Conservation (phyloP, 306 rosid species). For the Abrus precatorius region DNA sequence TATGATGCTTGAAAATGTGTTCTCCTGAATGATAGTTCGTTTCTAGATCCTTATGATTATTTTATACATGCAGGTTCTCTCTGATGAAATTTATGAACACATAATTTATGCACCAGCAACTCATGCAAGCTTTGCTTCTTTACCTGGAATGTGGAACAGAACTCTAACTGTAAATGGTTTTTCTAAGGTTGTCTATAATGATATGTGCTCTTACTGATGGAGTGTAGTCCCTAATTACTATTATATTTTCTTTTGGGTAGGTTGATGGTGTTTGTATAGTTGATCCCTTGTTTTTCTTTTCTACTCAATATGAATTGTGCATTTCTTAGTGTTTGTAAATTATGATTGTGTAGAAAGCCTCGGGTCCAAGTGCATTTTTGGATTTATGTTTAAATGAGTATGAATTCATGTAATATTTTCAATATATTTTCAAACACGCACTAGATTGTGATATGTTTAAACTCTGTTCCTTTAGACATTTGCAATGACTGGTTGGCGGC, state of each 20-base stretch:
- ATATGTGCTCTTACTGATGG: background rate
- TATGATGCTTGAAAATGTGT: slow-evolving; percentile 29
- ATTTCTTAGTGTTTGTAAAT: slow-evolving; percentile 20
- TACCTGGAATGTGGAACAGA: slow-evolving; percentile 94
- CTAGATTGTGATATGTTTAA: slow-evolving; percentile 45
- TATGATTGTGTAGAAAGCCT: slow-evolving; percentile 3
- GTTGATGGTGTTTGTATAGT: slow-evolving; percentile 14
- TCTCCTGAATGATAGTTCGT: slow-evolving; percentile 1
- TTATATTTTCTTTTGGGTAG: background rate
- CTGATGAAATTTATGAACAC: slow-evolving; percentile 90
- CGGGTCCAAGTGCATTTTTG: background rate
- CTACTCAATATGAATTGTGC: slow-evolving; percentile 23
- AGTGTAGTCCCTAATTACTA: background rate
- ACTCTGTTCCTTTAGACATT: slow-evolving; percentile 66
- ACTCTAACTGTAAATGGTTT: slow-evolving; percentile 89
- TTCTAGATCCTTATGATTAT: slow-evolving; percentile 35
- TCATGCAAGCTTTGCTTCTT: slow-evolving; percentile 90
- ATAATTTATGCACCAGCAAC: slow-evolving; percentile 87
- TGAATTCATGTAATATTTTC: too few species aligned
- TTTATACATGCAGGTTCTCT: slow-evolving; percentile 70
- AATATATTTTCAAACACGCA: too few species aligned
- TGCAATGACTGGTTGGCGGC: slow-evolving; percentile 98
- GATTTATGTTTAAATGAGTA: too few species aligned
- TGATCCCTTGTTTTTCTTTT: slow-evolving; percentile 28
- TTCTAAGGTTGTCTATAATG: slow-evolving; percentile 66